Evolutionary conservation across 495 filamentous ascomycete species (phyloP).

Genomic region (Penicillium subrubescens): DNA sequence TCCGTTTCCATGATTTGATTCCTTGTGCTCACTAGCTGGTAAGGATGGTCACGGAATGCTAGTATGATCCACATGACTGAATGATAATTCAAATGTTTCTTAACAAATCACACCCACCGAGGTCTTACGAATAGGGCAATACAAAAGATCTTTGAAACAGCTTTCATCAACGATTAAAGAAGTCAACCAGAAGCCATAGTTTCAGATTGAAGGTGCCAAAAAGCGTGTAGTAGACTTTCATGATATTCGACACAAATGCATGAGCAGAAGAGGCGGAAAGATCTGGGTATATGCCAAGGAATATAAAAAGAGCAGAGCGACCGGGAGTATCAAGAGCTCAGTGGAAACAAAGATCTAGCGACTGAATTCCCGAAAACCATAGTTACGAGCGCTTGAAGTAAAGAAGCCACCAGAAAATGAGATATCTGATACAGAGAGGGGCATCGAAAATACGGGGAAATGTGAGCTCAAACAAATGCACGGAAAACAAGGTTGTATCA

Average conservation of each 20-base stretch:
- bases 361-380: background rate
- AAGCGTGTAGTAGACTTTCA: background rate
- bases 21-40: background rate
- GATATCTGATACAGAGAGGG: constrained; percentile 11
- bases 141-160: background rate
- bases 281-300: constrained; percentile 35
- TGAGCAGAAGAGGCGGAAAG: constrained; percentile 14
- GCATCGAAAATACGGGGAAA: constrained; percentile 2
- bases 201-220: background rate
- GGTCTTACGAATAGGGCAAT: background rate
- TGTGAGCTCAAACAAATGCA: background rate
- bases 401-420: constrained; percentile 6
- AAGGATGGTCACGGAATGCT: background rate
- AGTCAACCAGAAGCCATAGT: background rate
- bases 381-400: constrained; percentile 8
- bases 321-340: constrained; percentile 6
- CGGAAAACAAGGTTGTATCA: constrained; percentile 6
- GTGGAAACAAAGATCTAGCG: constrained; percentile 5
- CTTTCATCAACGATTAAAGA: background rate
- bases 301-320: constrained; percentile 10
- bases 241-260: background rate
- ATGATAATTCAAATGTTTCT: background rate
- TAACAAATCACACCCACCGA: background rate
- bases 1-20: constrained; percentile 42
- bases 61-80: background rate